phyloP scores from a whole-genome alignment of 805 yeast species.

The Scheffersomyces coipomensis region DNA sequence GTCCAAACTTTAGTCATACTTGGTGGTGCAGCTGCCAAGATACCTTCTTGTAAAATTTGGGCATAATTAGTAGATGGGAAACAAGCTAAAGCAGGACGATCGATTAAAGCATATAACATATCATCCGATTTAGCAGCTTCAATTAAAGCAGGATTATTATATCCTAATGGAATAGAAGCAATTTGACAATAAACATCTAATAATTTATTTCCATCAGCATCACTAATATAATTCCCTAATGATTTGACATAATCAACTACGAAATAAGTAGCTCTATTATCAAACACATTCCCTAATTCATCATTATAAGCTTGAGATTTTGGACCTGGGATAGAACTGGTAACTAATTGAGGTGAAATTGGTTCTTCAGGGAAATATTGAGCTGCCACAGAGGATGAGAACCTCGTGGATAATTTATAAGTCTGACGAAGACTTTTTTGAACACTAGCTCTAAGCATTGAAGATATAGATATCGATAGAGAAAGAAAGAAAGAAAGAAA shows the following conservation, averaged over 20 bases:
- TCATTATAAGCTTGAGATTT: slow-evolving; percentile 25
- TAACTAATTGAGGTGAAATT: slow-evolving; percentile 24
- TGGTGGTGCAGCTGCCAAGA: slow-evolving; percentile 63
- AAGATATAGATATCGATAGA: no score
- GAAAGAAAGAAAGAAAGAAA: no score
- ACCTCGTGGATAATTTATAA: slow-evolving; percentile 1
- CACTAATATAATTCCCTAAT: slow-evolving; percentile 40
- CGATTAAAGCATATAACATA: slow-evolving; percentile 40
- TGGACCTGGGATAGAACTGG: slow-evolving; percentile 40
- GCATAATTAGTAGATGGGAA: slow-evolving; percentile 52
- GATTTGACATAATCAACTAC: slow-evolving; percentile 39
- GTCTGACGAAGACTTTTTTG: background rate
- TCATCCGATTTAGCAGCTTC: slow-evolving; percentile 38
- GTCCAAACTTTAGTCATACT: slow-evolving; percentile 63
- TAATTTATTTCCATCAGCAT: slow-evolving; percentile 40
- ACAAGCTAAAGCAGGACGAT: slow-evolving; percentile 46
- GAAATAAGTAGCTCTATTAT: slow-evolving; percentile 41
- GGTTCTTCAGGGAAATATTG: slow-evolving; percentile 39
- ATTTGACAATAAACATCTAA: slow-evolving; percentile 44
- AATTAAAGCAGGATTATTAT: slow-evolving; percentile 40
- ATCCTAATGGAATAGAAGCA: slow-evolving; percentile 43
- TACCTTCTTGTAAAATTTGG: slow-evolving; percentile 45
- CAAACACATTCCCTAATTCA: slow-evolving; percentile 36
- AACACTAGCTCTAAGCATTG: background rate
- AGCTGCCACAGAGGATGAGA: slow-evolving; percentile 6